phyloP scores from a whole-genome alignment of 2,329 filamentous ascomycete genomes.

The Karstenula rhodostoma region DNA sequence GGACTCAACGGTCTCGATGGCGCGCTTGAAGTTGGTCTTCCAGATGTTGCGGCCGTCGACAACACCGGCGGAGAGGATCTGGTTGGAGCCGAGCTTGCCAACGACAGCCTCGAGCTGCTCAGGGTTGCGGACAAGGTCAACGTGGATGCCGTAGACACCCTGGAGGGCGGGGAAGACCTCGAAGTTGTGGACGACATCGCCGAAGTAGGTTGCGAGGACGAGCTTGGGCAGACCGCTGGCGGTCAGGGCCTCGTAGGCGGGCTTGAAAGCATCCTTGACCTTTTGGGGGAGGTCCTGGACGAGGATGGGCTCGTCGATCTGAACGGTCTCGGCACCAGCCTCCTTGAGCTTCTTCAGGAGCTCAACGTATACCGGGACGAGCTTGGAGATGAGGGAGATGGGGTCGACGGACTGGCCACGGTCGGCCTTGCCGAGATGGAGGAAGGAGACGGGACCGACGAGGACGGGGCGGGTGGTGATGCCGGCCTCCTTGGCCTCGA shows the following conservation, averaged over 20 bases:
- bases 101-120: slow-evolving; percentile 93
- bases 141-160: slow-evolving; percentile 83
- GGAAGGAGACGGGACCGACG: slow-evolving; percentile 95
- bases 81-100: slow-evolving; percentile 83
- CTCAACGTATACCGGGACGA: slow-evolving; percentile 93
- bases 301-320: slow-evolving; percentile 97
- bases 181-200: slow-evolving; percentile 99
- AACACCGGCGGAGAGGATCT: slow-evolving; percentile 92
- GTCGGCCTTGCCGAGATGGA: slow-evolving; percentile 97
- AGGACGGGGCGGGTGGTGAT: slow-evolving; percentile 92
- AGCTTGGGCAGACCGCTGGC: slow-evolving; percentile 86
- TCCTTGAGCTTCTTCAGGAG: slow-evolving; percentile 92
- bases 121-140: slow-evolving; percentile 97
- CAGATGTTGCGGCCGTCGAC: slow-evolving; percentile 99
- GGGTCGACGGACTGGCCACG: slow-evolving; percentile 91
- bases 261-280: slow-evolving; percentile 97
- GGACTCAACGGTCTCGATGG: slow-evolving; percentile 88
- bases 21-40: slow-evolving; percentile 99
- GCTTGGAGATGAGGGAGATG: slow-evolving; percentile 91
- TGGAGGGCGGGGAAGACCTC: slow-evolving; percentile 79
- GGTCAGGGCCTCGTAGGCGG: slow-evolving; percentile 88
- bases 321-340: slow-evolving; percentile 93
- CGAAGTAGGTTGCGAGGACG: slow-evolving; percentile 96
- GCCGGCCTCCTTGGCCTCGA: slow-evolving; percentile 97
- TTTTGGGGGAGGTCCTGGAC: slow-evolving; percentile 92